Evolutionary conservation across 2,329 filamentous ascomycete species (phyloP).

Genomic region (Colletotrichum shisoi): DNA sequence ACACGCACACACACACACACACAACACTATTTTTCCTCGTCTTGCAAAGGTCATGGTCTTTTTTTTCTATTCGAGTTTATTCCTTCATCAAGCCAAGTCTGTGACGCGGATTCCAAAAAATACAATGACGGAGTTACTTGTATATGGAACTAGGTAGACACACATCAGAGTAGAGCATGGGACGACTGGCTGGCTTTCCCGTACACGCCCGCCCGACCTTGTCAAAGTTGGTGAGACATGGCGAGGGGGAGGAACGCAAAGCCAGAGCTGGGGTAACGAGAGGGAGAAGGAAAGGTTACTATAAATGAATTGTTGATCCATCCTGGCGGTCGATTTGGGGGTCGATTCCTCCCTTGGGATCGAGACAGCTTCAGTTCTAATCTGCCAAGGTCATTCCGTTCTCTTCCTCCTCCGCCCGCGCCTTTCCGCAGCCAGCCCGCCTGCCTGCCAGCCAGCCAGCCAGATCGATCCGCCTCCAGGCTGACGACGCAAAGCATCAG

Average conservation of each 20-base stretch:
- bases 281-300: constrained; percentile 29
- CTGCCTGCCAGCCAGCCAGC: constrained; percentile 15
- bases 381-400: constrained; percentile 12
- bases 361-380: constrained; percentile 23
- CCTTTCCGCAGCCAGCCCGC: constrained; percentile 11
- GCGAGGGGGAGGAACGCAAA: constrained; percentile 26
- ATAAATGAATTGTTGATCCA: constrained; percentile 35
- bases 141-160: neutral
- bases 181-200: neutral
- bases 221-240: constrained; percentile 30
- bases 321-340: constrained; percentile 12
- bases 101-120: constrained; percentile 18
- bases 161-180: neutral
- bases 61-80: neutral
- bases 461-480: neutral
- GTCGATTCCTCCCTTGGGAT: constrained; percentile 24
- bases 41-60: neutral
- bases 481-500: constrained; percentile 7
- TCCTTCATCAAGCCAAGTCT: neutral
- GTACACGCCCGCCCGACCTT: neutral
- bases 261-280: constrained; percentile 36
- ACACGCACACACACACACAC: neutral
- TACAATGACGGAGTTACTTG: neutral
- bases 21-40: constrained; percentile 2
- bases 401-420: constrained; percentile 5